Evolutionary conservation across 345 rosid species (phyloP), one percentile per base, ranked within the genome.

Genomic region (Citrus unshiu): DNA sequence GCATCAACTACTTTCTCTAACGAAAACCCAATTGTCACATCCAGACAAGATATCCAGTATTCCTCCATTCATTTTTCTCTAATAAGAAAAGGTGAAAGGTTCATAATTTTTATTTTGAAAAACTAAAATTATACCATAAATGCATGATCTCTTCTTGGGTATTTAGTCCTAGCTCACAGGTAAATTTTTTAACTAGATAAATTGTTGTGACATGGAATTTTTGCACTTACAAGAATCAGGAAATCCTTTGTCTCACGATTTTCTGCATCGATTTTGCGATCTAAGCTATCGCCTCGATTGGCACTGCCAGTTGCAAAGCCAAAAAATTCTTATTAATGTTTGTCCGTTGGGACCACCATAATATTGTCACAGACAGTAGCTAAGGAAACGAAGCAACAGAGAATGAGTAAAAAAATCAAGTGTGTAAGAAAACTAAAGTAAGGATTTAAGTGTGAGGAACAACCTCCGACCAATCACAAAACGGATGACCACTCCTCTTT

Each of bases 391-490:
- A 54, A 77, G 58, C n/a, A 58, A 56, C 35, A 72, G 69, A 64
- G 19, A 68, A 57, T 43, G 37, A 30, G 13, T 16, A 78, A 49
- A 51, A 60, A 27, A 68, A 37, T 27, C 69, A 69, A 65, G 37
- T 16, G 22, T n/a, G 75, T n/a, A 70, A 35, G 27, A 35, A 35
- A n/a, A 49, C 46, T 66, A 25, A 27, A 72, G 60, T 40, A 79
- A 82, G 75, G 75, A 74, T 30, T 71, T 51, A 67, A 82, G 86
- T 57, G 9, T 29, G 84, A 58, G 59, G 59, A 51, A 72, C 81
- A 84, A 96, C 99, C 99, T 96, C 77, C 94, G 95, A 74, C 99
- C 98, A 90, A 96, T 86, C 77, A 96, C 95, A 85, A 94, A 96
- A 65, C 98, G 94, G 79, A 96, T 85, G 76, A 94, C 81, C 62